A percentile compares a stretch with the other conserved stretches of the same genome.
phyloP scores from a whole-genome alignment of 1,284 basidiomycete species.

The Coniferiporia sulphurascens region DNA sequence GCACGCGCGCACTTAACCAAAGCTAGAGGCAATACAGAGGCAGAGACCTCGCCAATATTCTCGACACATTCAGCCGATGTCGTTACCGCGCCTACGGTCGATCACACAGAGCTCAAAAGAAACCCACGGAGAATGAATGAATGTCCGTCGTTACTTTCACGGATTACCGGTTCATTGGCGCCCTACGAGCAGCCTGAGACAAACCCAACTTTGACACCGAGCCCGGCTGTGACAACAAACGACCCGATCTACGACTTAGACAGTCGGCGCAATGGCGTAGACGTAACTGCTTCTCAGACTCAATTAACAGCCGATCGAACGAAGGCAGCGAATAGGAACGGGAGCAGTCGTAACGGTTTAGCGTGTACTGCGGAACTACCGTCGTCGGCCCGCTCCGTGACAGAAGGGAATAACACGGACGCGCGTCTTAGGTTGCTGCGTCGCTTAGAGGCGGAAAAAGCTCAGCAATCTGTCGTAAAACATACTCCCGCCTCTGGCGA shows the following conservation, averaged over 20 bases:
- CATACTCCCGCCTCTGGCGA: neutral
- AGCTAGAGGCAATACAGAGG: neutral
- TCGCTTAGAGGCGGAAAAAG: constrained; percentile 4
- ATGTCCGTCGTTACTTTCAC: neutral
- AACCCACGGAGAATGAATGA: neutral
- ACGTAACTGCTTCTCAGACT: neutral
- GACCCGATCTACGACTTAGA: neutral
- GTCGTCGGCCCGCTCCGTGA: neutral
- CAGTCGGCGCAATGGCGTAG: neutral
- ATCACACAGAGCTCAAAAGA: neutral
- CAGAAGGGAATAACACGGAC: neutral
- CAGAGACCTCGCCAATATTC: neutral
- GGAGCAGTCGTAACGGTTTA: neutral
- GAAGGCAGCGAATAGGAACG: neutral
- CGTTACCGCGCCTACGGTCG: neutral
- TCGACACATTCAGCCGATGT: neutral
- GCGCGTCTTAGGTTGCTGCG: neutral
- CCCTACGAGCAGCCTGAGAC: neutral
- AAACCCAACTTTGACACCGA: neutral
- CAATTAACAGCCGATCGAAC: neutral
- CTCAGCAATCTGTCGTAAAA: neutral
- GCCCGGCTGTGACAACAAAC: neutral
- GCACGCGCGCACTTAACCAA: constrained; percentile 13
- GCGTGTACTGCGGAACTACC: neutral
- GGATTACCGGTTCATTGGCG: neutral